These are phyloP conservation scores for Carnegiea gigantea DNA, from an alignment of 179 eudicot genomes.

Conservation along the genomic window DNA sequence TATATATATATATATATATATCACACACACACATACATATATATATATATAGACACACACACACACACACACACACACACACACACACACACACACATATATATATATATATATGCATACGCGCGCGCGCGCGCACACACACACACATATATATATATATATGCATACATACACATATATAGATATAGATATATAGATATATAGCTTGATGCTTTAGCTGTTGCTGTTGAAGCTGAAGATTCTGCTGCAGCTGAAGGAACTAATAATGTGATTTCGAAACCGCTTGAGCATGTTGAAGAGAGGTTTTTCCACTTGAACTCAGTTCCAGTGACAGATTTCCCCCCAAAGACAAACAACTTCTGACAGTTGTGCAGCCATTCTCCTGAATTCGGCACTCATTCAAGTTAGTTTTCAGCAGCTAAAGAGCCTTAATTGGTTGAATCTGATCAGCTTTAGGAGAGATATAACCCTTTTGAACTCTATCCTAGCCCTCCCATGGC, in stretches of 20 bases:
- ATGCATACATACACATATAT: no score
- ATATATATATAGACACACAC: no score
- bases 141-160: no score
- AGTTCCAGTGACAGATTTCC: constrained; percentile 41
- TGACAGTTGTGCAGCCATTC: constrained; percentile 41
- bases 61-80: no score
- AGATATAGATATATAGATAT: no score
- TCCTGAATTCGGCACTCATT: constrained; percentile 33
- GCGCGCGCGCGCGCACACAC: no score
- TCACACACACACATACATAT: no score
- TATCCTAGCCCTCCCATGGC: constrained; percentile 61
- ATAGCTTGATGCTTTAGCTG: constrained; percentile 41
- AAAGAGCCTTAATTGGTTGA: constrained; percentile 35
- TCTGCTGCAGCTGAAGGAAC: constrained; percentile 38
- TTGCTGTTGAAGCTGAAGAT: constrained; percentile 32
- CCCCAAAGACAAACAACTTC: constrained; percentile 43
- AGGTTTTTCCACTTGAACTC: constrained; percentile 34
- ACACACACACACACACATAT: no score
- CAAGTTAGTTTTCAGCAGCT: constrained; percentile 31
- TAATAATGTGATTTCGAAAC: constrained; percentile 28
- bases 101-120: no score
- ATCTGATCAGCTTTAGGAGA: constrained; percentile 18
- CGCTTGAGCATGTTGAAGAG: constrained; percentile 38
- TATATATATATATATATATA: no score
- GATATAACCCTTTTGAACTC: constrained; percentile 24